phyloP scores from a whole-genome alignment of 352 stramenopile genomes.

The Phytophthora cajani region DNA sequence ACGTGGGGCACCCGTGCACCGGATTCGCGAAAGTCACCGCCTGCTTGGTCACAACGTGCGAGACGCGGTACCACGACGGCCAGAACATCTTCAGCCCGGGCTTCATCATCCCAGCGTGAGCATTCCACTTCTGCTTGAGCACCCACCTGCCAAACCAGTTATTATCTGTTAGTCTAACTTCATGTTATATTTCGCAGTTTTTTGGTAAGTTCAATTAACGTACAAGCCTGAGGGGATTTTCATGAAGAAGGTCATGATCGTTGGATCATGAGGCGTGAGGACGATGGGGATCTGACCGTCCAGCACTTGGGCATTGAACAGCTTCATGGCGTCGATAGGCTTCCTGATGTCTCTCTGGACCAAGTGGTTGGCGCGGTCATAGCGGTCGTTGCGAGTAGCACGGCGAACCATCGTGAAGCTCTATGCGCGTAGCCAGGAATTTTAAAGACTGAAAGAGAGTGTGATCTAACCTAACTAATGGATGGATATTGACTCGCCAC shows the following conservation, averaged over 20 bases:
- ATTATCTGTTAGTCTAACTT: background rate
- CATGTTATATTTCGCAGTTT: background rate
- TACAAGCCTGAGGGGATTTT: constrained; percentile 40
- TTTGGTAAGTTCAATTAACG: background rate
- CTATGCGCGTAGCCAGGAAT: background rate
- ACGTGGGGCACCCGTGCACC: constrained; percentile 69
- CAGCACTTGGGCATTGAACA: constrained; percentile 41
- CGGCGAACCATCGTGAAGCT: background rate
- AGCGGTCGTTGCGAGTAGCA: constrained; percentile 15
- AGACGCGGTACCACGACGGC: constrained; percentile 76
- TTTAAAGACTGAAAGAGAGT: background rate
- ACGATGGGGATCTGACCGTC: constrained; percentile 41
- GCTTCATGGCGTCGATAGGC: constrained; percentile 38
- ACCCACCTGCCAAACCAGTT: constrained; percentile 10
- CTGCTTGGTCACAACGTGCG: constrained; percentile 85
- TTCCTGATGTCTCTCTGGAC: constrained; percentile 45
- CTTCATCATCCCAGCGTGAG: constrained; percentile 70
- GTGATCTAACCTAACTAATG: background rate
- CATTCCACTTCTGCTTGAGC: constrained; percentile 63
- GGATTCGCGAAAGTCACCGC: constrained; percentile 75
- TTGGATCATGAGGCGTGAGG: constrained; percentile 34
- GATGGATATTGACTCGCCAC: background rate
- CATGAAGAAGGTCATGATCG: constrained; percentile 36
- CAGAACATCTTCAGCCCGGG: constrained; percentile 67
- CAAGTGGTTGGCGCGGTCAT: constrained; percentile 33